These are phyloP conservation scores for Amylostereum areolatum DNA, from an alignment of 1,284 basidiomycete genomes.

Conservation along the genomic window DNA sequence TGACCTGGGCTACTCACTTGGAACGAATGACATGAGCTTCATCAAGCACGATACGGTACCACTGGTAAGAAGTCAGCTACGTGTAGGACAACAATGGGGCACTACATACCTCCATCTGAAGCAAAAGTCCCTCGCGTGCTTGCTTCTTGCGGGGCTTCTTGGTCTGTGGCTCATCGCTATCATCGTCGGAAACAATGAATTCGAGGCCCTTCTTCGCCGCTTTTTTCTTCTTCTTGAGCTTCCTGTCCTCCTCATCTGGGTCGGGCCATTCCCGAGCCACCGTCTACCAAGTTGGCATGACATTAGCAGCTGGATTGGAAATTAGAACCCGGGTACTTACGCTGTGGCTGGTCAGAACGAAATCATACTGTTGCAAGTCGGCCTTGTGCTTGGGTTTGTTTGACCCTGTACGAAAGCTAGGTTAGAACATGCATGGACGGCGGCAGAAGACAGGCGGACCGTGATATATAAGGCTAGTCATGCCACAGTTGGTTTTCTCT, in stretches of 20 bases:
- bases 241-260: slow-evolving; percentile 36
- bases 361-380: slow-evolving; percentile 43
- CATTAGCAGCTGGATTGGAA: not conserved
- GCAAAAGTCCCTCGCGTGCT: slow-evolving; percentile 36
- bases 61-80: slow-evolving; percentile 22
- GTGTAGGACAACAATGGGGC: not conserved
- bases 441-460: slow-evolving; percentile 25
- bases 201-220: slow-evolving; percentile 27
- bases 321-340: slow-evolving; percentile 22
- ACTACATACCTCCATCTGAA: slow-evolving; percentile 36
- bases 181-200: slow-evolving; percentile 35
- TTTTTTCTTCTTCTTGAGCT: slow-evolving; percentile 33
- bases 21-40: slow-evolving; percentile 54
- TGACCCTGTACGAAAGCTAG: slow-evolving; percentile 22
- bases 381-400: slow-evolving; percentile 36
- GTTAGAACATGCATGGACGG: not conserved
- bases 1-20: slow-evolving; percentile 33
- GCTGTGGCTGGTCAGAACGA: slow-evolving; percentile 51
- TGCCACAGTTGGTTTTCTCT: slow-evolving; percentile 40
- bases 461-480: slow-evolving; percentile 51
- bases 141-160: slow-evolving; percentile 22
- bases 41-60: slow-evolving; percentile 47
- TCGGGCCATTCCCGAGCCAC: slow-evolving; percentile 54
- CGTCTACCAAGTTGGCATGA: slow-evolving; percentile 29
- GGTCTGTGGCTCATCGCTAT: slow-evolving; percentile 23